phyloP scores from a whole-genome alignment of 78 protist genomes.

The Pigoraptor vietnamica region DNA sequence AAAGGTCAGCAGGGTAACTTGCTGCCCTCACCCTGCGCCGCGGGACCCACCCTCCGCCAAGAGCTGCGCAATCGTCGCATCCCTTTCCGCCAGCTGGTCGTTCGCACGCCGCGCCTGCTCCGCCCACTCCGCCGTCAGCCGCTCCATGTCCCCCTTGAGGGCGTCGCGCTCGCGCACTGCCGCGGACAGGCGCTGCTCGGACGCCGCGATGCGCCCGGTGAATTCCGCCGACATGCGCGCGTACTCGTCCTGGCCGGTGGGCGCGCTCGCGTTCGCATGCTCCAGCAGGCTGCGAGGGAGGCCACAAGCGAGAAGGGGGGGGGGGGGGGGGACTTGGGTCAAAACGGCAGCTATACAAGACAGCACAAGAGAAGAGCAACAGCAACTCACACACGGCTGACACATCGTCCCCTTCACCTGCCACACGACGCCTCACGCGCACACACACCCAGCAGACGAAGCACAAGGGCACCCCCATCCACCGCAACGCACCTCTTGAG shows the following conservation, averaged over 20 bases:
- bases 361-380: no score
- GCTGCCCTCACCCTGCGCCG: no score
- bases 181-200: neutral
- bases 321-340: no score
- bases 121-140: neutral
- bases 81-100: neutral
- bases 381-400: no score
- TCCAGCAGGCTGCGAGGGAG: neutral
- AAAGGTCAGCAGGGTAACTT: no score
- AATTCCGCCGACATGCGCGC: neutral
- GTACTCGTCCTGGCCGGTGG: neutral
- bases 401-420: no score
- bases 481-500: neutral
- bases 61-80: neutral
- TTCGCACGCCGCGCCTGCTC: neutral
- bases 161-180: neutral
- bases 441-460: no score
- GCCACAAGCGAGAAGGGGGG: no score
- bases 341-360: no score
- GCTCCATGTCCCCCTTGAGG: neutral
- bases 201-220: neutral
- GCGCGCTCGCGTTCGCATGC: neutral
- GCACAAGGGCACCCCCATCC: no score
- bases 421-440: no score
- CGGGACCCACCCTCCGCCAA: neutral